A percentile compares a stretch with the other conserved stretches of the same genome.
These are phyloP conservation scores for Phalaenopsis aphrodite DNA, from an alignment of 106 monocot species.

Conservation along the genomic window DNA sequence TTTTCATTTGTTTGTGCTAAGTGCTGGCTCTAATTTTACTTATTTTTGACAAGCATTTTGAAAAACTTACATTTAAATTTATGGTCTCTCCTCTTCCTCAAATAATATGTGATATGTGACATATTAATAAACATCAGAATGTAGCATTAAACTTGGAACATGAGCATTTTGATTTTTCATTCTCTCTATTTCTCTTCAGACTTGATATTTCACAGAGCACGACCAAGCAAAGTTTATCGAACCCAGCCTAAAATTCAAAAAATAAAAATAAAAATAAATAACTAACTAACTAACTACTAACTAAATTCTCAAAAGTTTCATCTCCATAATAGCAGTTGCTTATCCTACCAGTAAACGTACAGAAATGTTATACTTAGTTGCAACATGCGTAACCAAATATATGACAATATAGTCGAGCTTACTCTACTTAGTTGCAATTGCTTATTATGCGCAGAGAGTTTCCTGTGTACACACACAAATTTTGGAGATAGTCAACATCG, in stretches of 20 bases:
- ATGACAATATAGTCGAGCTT: no score
- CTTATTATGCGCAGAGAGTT: conserved; percentile 46
- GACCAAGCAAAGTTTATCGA: background rate
- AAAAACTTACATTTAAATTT: no score
- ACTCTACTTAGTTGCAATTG: background rate
- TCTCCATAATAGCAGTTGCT: no score
- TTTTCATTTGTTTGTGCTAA: no score
- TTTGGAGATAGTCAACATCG: conserved; percentile 66
- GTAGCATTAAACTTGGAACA: background rate
- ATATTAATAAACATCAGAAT: background rate
- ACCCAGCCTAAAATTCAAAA: background rate
- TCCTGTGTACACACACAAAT: conserved; percentile 99
- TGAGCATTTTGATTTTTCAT: background rate
- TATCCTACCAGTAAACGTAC: no score
- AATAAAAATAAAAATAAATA: background rate
- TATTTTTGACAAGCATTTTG: no score
- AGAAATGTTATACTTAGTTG: no score
- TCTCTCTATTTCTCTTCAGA: background rate
- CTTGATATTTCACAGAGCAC: background rate
- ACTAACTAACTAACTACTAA: background rate
- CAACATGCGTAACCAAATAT: no score
- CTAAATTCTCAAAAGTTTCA: no score
- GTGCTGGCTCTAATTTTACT: no score
- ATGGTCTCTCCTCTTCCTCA: no score
- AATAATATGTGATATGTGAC: background rate